These are phyloP conservation scores for Lachnellula hyalina DNA, from an alignment of 2,329 filamentous ascomycete species.

Conservation along the genomic window DNA sequence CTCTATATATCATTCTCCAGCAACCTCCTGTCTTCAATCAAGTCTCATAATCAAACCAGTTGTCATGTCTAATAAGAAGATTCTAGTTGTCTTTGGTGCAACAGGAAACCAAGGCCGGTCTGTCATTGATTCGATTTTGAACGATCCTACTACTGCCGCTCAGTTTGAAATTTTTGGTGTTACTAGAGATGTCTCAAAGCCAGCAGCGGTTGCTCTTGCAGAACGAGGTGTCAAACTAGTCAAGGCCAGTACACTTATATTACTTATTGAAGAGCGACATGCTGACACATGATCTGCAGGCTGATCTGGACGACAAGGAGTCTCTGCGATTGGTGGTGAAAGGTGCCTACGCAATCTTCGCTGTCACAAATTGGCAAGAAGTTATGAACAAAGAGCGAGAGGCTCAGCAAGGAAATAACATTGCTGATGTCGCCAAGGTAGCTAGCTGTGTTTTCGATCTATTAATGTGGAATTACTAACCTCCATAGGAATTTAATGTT, in stretches of 20 bases:
- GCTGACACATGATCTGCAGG: constrained; percentile 4
- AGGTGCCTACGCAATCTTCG: constrained; percentile 19
- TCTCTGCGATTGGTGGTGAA: constrained; percentile 30
- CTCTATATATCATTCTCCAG: no score
- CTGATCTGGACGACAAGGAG: constrained; percentile 37
- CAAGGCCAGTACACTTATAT: background rate
- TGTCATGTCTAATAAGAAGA: background rate
- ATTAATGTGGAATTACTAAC: constrained; percentile 23
- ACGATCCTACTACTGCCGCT: background rate
- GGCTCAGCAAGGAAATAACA: constrained; percentile 29
- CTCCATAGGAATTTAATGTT: constrained; percentile 32
- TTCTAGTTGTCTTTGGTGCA: background rate
- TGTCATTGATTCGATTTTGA: background rate
- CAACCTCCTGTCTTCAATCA: no score
- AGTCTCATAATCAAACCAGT: background rate
- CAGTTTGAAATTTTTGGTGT: background rate
- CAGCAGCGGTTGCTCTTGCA: background rate
- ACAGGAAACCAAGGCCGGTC: background rate
- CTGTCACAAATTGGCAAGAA: constrained; percentile 20
- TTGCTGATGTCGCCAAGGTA: constrained; percentile 28
- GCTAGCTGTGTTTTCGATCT: background rate
- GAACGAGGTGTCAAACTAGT: background rate
- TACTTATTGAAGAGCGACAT: background rate
- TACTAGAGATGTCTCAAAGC: background rate
- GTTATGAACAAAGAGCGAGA: constrained; percentile 30